Conservation (phyloP, 1,284 basidiomycete genomes). For the Ceratobasidium sp. region DNA sequence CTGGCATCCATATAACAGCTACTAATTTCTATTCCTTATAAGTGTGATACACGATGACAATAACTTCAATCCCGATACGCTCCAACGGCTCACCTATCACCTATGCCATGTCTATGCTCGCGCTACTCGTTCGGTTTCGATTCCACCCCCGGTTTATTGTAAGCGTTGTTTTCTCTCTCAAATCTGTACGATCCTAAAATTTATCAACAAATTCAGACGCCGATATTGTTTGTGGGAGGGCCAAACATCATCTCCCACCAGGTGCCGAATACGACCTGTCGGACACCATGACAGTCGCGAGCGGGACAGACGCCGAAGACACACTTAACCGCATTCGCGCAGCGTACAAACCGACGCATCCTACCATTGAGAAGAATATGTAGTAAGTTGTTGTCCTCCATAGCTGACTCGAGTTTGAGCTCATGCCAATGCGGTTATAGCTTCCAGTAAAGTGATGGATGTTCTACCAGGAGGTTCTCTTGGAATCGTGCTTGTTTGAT, state of each 20-base stretch:
- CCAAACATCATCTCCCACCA: conserved; percentile 67
- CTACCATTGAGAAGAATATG: conserved; percentile 18
- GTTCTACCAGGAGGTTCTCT: too few relatives aligned
- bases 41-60: conserved; percentile 80
- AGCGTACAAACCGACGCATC: conserved; percentile 24
- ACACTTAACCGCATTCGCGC: conserved; percentile 15
- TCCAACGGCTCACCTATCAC: conserved; percentile 68
- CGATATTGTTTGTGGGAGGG: conserved; percentile 69
- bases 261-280: conserved; percentile 15
- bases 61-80: conserved; percentile 69
- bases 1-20: conserved; percentile 56
- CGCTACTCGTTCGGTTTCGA: conserved; percentile 80
- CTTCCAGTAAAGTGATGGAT: too few relatives aligned
- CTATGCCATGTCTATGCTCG: conserved; percentile 80
- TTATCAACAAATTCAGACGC: conserved; percentile 42
- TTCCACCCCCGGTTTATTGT: conserved; percentile 65
- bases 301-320: conserved; percentile 1
- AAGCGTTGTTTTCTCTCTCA: conserved; percentile 5
- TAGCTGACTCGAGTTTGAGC: too few relatives aligned
- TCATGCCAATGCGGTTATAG: too few relatives aligned
- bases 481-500: too few relatives aligned
- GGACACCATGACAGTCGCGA: conserved; percentile 10
- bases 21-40: conserved; percentile 60
- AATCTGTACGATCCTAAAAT: not conserved
- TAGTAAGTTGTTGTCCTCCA: conserved; percentile 13